Evolutionary conservation across 73 alveolate genomes (phyloP).

Genomic region (Blepharisma japonicum): DNA sequence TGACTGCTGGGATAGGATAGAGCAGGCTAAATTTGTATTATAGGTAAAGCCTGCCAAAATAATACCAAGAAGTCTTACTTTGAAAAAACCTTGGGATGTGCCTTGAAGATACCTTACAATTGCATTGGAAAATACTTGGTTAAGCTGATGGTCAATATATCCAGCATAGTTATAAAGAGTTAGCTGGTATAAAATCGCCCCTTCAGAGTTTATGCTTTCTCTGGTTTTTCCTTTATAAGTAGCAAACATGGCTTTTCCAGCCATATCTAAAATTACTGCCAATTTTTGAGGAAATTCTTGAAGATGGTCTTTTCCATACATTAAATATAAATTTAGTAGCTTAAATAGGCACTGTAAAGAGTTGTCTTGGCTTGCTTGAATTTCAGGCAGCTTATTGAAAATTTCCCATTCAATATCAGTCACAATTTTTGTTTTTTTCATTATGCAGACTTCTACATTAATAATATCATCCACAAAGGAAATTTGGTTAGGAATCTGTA

Average conservation of each 20-base stretch:
- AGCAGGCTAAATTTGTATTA: neutral
- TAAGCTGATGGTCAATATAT: neutral
- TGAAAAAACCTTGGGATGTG: neutral
- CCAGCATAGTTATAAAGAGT: neutral
- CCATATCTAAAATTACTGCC: neutral
- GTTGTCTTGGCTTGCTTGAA: constrained; percentile 9
- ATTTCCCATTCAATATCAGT: constrained; percentile 30
- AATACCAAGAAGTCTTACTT: neutral
- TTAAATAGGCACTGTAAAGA: neutral
- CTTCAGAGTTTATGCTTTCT: constrained; percentile 18
- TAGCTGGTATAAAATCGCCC: constrained; percentile 16
- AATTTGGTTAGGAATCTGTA: neutral
- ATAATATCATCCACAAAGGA: constrained; percentile 29
- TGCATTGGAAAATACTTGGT: neutral
- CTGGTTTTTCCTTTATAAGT: neutral
- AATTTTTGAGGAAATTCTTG: neutral
- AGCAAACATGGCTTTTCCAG: neutral
- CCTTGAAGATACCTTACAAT: neutral
- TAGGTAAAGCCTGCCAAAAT: neutral
- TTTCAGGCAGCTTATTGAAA: neutral
- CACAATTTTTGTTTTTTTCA: constrained; percentile 9
- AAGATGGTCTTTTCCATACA: constrained; percentile 2
- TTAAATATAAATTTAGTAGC: neutral
- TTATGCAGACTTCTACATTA: neutral
- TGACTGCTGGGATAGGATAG: neutral